Base-by-base conservation (phyloP, 2,329 filamentous ascomycete genomes). In the Huntiella bhutanensis region DNA sequence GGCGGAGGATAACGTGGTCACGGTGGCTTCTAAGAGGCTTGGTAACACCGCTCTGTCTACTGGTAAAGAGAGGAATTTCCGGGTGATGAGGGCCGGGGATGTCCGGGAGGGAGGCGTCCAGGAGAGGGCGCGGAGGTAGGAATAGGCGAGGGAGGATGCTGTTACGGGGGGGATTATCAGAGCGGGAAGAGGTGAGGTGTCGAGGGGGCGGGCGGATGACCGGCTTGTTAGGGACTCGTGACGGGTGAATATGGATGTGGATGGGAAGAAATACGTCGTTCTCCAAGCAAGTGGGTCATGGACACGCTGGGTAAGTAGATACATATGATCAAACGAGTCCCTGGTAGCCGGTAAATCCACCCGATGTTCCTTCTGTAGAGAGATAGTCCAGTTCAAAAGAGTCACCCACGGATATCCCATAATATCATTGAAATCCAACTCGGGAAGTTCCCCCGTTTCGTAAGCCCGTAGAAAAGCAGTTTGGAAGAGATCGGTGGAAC, bases 361-460 rank as follows among this genome's bases (percentile, higher is more conserved):
- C 12, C 48, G 48, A 16, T 49, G 40, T 17, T 49, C 48, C 13
- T 44, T 46, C 17, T 49, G 60, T 3, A 73, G 70, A 16, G 67
- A 64, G 52, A 74, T 62, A 1, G 77, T 70, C 82, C 82, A 88
- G 33, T 69, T 64, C 41, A 86, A 69, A 4, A 87, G 59, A 4
- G 58, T 59, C 7, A 64, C 60, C 80, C 82, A 86, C 55, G 87
- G 77, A 49, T 83, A 84, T 1, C 69, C 67, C 35, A 70, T 58
- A 0, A 76, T 66, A 40, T 80, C 62, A 43, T 81, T 67, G 52
- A 73, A 82, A 56, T 84, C 65, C 15, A 87, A 64, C 2, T 65
- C 58, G 1, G 75, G 69, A 1, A 87, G 53, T 51, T 78, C 68
- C 6, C 70, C 69, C 1, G 64, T 66, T 52, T 77, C 71, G 52